Percentiles rank a stretch among this genome's conserved stretches.
These are phyloP conservation scores for Albugo candida DNA, from an alignment of 352 stramenopile species.

Conservation along the genomic window DNA sequence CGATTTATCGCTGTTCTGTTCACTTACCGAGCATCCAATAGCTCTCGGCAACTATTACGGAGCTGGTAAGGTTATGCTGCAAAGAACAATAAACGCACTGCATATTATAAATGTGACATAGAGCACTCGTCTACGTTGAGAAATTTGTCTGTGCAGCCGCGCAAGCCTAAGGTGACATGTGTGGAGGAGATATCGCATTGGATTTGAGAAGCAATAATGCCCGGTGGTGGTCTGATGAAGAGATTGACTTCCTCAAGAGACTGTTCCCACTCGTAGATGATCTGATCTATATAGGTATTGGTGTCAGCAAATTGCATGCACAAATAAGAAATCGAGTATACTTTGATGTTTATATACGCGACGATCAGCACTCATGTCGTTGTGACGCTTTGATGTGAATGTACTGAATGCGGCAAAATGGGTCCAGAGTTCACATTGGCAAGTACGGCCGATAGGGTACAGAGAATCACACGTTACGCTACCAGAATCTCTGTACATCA, in stretches of 20 bases:
- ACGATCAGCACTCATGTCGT: too few relatives aligned
- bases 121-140: slow-evolving; percentile 53
- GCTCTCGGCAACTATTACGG: slow-evolving; percentile 86
- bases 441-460: too few relatives aligned
- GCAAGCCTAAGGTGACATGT: slow-evolving; percentile 81
- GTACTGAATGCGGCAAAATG: too few relatives aligned
- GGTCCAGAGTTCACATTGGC: too few relatives aligned
- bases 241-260: slow-evolving; percentile 89
- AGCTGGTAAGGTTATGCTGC: slow-evolving; percentile 81
- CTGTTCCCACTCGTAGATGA: slow-evolving; percentile 96
- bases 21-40: slow-evolving; percentile 88
- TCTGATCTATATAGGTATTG: slow-evolving; percentile 16
- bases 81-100: neutral
- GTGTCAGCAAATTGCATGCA: too few relatives aligned
- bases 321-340: too few relatives aligned
- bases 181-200: slow-evolving; percentile 77
- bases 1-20: neutral
- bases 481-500: too few relatives aligned
- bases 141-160: slow-evolving; percentile 77
- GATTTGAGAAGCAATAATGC: slow-evolving; percentile 64
- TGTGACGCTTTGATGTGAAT: too few relatives aligned
- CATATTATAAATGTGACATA: neutral
- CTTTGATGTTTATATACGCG: too few relatives aligned
- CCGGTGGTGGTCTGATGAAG: slow-evolving; percentile 83
- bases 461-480: too few relatives aligned